phyloP scores from a whole-genome alignment of 106 monocot species.

The Xerophyta viscosa region DNA sequence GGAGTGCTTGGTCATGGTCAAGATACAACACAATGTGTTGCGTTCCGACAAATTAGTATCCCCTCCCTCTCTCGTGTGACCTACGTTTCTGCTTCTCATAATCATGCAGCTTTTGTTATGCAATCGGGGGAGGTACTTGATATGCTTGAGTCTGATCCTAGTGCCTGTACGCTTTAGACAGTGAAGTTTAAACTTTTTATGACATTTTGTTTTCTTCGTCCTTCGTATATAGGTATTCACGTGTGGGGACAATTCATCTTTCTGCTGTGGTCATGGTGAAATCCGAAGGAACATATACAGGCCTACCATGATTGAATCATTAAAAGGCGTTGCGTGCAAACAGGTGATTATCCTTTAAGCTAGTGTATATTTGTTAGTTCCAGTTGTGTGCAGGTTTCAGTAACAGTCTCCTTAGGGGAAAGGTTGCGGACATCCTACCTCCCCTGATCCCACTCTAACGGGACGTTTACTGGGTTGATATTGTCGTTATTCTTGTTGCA shows the following conservation, averaged over 20 bases:
- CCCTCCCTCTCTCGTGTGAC: conserved; percentile 56
- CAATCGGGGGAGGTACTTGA: conserved; percentile 85
- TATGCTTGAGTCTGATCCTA: not conserved
- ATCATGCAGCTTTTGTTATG: conserved; percentile 94
- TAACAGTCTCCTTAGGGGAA: too few relatives aligned
- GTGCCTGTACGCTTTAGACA: too few relatives aligned
- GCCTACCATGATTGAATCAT: conserved; percentile 59
- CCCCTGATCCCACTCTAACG: too few relatives aligned
- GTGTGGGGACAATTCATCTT: conserved; percentile 97
- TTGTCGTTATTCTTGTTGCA: too few relatives aligned
- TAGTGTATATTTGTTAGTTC: too few relatives aligned
- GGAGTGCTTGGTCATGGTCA: conserved; percentile 98
- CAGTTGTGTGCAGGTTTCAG: too few relatives aligned
- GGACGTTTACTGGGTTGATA: too few relatives aligned
- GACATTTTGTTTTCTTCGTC: not conserved
- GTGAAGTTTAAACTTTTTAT: too few relatives aligned
- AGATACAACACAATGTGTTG: conserved; percentile 69
- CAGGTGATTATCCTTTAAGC: conserved; percentile 29
- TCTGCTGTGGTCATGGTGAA: conserved; percentile 97
- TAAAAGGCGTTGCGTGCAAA: conserved; percentile 71
- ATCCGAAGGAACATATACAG: conserved; percentile 69
- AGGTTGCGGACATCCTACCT: too few relatives aligned
- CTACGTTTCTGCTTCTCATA: conserved; percentile 82
- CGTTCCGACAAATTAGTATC: conserved; percentile 68
- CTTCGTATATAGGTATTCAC: conserved; percentile 84